A percentile compares a stretch with the other conserved stretches of the same genome.
Conservation (phyloP, 2,329 filamentous ascomycete species). For the Fusarium sp. region DNA sequence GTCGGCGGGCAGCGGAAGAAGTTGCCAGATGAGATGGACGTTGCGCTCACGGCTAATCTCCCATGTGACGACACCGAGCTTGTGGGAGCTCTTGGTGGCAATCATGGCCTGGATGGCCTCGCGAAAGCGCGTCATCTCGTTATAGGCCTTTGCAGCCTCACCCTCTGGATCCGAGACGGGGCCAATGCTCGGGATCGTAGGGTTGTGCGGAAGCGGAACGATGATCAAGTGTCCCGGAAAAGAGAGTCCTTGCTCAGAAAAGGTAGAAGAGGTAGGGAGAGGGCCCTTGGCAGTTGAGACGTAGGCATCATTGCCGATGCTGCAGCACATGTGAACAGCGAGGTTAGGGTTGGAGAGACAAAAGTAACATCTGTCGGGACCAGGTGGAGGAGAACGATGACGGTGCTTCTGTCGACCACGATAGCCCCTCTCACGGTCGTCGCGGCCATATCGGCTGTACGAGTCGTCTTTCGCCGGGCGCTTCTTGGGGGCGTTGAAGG, state of each 20-base stretch:
- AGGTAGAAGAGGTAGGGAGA: conserved; percentile 78
- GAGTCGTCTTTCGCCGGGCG: conserved; percentile 61
- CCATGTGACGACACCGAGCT: conserved; percentile 88
- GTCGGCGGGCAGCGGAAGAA: conserved; percentile 79
- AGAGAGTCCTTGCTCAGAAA: conserved; percentile 70
- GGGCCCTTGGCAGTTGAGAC: conserved; percentile 94
- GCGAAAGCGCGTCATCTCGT: conserved; percentile 88
- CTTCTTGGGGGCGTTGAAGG: conserved; percentile 73
- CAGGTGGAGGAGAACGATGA: conserved; percentile 68
- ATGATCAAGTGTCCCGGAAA: conserved; percentile 92
- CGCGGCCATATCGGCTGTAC: conserved; percentile 67
- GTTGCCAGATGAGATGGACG: conserved; percentile 95
- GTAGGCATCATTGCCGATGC: conserved; percentile 88
- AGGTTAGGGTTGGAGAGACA: conserved; percentile 90
- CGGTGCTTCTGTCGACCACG: conserved; percentile 60
- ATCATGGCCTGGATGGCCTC: conserved; percentile 85
- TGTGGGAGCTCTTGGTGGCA: conserved; percentile 61
- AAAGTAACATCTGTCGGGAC: conserved; percentile 91
- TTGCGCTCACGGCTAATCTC: conserved; percentile 87
- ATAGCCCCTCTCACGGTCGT: conserved; percentile 57
- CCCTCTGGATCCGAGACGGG: conserved; percentile 62
- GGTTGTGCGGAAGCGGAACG: conserved; percentile 85
- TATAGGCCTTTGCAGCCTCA: conserved; percentile 71
- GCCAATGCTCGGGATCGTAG: conserved; percentile 78
- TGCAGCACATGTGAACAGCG: conserved; percentile 88